Evolutionary conservation across 78 protist genomes (phyloP).

Genomic region (Cavenderia fasciculata): DNA sequence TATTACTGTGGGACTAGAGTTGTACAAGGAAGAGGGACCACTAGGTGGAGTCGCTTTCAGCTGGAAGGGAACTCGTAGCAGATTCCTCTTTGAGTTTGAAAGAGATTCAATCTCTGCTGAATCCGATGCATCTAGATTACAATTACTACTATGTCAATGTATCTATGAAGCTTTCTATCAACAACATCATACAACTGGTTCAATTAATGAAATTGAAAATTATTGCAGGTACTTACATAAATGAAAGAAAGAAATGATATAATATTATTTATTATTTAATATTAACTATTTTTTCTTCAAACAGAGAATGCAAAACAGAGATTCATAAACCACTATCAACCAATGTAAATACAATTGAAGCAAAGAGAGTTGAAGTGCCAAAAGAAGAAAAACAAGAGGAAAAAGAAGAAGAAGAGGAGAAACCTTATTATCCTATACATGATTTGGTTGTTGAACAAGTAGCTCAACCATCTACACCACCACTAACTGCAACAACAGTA

Average conservation of each 20-base stretch:
- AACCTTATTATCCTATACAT: background rate
- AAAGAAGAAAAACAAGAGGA: background rate
- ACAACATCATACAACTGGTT: conserved; percentile 16
- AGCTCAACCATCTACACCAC: background rate
- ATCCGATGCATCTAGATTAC: background rate
- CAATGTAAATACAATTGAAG: conserved; percentile 15
- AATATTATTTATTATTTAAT: no score
- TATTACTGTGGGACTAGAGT: conserved; percentile 39
- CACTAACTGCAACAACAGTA: background rate
- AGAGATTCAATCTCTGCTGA: background rate
- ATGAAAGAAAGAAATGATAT: no score
- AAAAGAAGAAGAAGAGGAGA: background rate
- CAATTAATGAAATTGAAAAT: conserved; percentile 26
- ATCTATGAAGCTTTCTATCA: conserved; percentile 39
- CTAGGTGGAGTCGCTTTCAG: conserved; percentile 1
- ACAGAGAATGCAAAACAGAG: conserved; percentile 1
- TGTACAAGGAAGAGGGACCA: conserved; percentile 44
- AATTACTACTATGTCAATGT: conserved; percentile 26
- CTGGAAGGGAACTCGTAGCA: conserved; percentile 56
- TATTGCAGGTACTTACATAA: background rate
- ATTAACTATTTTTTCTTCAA: no score
- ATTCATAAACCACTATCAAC: background rate
- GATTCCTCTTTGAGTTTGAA: conserved; percentile 68
- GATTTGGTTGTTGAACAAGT: background rate
- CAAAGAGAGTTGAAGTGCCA: background rate